Evolutionary conservation across 2,329 filamentous ascomycete genomes (phyloP), one percentile per base, ranked within the genome.

Genomic region (Acephala macrosclerotiorum): DNA sequence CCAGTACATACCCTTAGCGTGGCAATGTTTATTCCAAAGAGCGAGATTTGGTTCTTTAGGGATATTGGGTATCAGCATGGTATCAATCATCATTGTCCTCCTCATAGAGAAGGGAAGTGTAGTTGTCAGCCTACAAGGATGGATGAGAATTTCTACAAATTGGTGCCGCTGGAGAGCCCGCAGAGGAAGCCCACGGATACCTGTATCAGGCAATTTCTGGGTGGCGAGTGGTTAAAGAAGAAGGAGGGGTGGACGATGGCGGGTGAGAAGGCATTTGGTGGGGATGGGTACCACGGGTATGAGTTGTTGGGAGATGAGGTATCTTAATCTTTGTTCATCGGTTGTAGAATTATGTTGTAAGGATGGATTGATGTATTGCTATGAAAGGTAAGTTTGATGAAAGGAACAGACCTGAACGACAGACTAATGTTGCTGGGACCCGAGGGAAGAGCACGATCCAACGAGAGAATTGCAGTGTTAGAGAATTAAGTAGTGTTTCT

Each of bases 1-100:
- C 96, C 96, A 0, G 93, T 98, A 1, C 96, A 98, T 82, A 97
- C 94, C 18, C 96, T 98, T 68, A 95, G 92, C 8, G 95, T 96
- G 1, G 87, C 86, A 61, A 83, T 98, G 61, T 87, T 97, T 80
- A 84, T 98, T 66, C 89, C 91, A 77, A 97, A 96, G 83, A 90
- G 94, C 45, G 89, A 98, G 77, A 88, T 98, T 65, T 95, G 98
- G 80, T 98, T 97, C 83, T 99, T 97, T 84, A 91, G 97, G 79
- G 94, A 98, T 77, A 97, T 98, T 74, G 94, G 92, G 65, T 98
- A 98, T 81, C 97, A 93, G 80, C 96, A 98, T 78, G 91, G 80
- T 64, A 79, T 82, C 45, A 83, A 82, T 62, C 73, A 78, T 64
- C 79, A 80, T 66, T 78, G 76, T 69, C 77, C 76, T 38, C 71